Evolutionary conservation across 345 rosid species (phyloP), one percentile per base, ranked within the genome.

Genomic region (Viola odorata): DNA sequence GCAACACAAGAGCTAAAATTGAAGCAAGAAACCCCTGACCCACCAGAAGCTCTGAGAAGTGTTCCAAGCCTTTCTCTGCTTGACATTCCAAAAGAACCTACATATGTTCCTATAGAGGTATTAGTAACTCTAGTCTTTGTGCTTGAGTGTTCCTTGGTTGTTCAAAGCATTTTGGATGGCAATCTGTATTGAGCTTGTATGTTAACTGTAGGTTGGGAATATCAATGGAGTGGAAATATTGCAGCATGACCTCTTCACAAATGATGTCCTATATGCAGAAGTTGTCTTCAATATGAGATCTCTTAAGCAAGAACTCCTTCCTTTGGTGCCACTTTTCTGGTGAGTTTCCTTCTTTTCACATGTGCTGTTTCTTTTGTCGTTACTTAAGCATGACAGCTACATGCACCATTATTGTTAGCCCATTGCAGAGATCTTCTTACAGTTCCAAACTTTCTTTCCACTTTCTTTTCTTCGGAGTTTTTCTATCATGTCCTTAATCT

Each of bases 11-110:
- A 86, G 73, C 82, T 88, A 69, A 84, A 79, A 69, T 66, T 88
- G 76, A 90, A 83, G 80, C 97, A 90, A 72, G 96, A 94, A 77
- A 90, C 97, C 69, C 99, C 96, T 53, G 97, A 94, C 45, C 86
- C 99, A 73, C 92, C 95, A 11, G 92, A 90, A 80, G 95, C 96
- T 64, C 74, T 94, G 66, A 83, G 70, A 82, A 61, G 81, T 60
- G 95, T 91, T 68, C 97, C 99, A 44, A 72, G 96, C 77, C 84
- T 91, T 42, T 80, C 77, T 66, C 74, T 94, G 41, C 12, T 39
- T 58, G 99, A 90, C 77, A 94, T 94, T 67, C 95, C 99, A 38
- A 94, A 86, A 77, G 86, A 88, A 78, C 91, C 99, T 52, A 82
- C 68, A 45, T 69, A 17, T 69, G 81, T 86, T 61, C 99, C 97